A percentile compares a stretch with the other conserved stretches of the same genome.
Conservation (phyloP, 192 early-diverging fungal genomes). For the Coemansia guatemalensis region DNA sequence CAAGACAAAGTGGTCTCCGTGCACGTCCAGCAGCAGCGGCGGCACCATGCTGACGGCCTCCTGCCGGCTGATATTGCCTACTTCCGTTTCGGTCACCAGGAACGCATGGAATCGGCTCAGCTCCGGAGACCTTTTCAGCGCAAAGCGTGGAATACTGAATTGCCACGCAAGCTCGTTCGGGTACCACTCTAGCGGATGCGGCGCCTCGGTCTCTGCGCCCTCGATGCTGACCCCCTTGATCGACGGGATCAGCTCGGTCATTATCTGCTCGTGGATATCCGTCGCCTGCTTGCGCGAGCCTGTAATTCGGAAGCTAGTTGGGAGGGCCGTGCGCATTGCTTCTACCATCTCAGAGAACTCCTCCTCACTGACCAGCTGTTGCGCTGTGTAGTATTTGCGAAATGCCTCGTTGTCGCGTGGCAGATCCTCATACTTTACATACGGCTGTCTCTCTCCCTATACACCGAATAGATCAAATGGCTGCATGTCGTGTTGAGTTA, state of each 20-base stretch:
- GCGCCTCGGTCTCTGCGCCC: constrained; percentile 72
- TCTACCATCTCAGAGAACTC: constrained; percentile 81
- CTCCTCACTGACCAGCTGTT: constrained; percentile 67
- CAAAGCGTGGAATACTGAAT: constrained; percentile 70
- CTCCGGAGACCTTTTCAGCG: constrained; percentile 74
- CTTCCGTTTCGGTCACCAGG: constrained; percentile 96
- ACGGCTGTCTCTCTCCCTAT: constrained; percentile 44
- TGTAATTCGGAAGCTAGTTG: constrained; percentile 92
- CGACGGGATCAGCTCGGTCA: constrained; percentile 61
- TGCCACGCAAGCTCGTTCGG: constrained; percentile 93
- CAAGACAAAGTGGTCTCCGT: constrained; percentile 81
- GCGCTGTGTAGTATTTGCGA: constrained; percentile 52
- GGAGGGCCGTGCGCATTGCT: constrained; percentile 69
- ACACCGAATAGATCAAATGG: neutral
- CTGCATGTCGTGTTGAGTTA: neutral
- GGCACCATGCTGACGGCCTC: constrained; percentile 99
- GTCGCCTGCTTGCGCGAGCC: constrained; percentile 67
- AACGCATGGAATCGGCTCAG: constrained; percentile 89
- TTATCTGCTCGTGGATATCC: constrained; percentile 54
- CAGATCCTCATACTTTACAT: constrained; percentile 49
- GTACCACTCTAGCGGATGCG: constrained; percentile 79
- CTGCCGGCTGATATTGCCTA: constrained; percentile 95
- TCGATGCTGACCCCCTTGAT: constrained; percentile 62
- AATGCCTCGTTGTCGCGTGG: constrained; percentile 51
- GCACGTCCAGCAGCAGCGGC: constrained; percentile 86